Evolutionary conservation across 1,139 yeast genomes (phyloP), one percentile per base, ranked within the genome.

Genomic region (Taiozyma sp.): DNA sequence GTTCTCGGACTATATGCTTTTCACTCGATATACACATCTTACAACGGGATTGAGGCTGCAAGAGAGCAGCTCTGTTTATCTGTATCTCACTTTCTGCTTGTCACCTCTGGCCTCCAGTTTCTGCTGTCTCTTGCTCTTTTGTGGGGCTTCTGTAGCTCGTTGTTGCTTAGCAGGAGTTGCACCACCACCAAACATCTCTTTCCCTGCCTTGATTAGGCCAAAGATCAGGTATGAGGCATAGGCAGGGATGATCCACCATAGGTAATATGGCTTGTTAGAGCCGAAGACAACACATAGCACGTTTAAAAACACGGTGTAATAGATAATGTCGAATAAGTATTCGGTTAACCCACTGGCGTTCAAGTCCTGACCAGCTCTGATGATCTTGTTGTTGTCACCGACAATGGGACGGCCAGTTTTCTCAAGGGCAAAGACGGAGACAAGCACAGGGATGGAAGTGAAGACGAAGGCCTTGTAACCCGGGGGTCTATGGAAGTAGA

Each of bases 261-360:
- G 79, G 59, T 78, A 78, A 90, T 91, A 87, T 10, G 83, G 80
- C 60, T 77, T 76, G 65, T 79, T 81, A 30, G 79, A 65, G 8
- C 90, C 89, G 43, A 80, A 66, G 0, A 81, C 23, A 14, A 81
- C 64, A 69, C 83, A 78, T 48, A 86, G 68, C 0, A 84, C 51
- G 58, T 83, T 83, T 56, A 84, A 73, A 16, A 78, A 62, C 77
- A 88, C 77, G 1, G 96, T 87, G 49, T 87, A 68, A 63, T 88
- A 88, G 51, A 89, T 73, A 24, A 87, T 69, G 64, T 89, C 96
- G 63, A 85, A 85, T 70, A 87, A 70, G 70, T 86, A 87, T 66
- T 89, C 96, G 23, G 84, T 84, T 44, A 89, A 70, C 0, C 96
- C 96, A 4, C 71, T 67, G 54, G 83, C 88, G 46, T 69, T 67